Base-by-base conservation (phyloP, 1,284 basidiomycete species). In the Ganoderma lingzhi region DNA sequence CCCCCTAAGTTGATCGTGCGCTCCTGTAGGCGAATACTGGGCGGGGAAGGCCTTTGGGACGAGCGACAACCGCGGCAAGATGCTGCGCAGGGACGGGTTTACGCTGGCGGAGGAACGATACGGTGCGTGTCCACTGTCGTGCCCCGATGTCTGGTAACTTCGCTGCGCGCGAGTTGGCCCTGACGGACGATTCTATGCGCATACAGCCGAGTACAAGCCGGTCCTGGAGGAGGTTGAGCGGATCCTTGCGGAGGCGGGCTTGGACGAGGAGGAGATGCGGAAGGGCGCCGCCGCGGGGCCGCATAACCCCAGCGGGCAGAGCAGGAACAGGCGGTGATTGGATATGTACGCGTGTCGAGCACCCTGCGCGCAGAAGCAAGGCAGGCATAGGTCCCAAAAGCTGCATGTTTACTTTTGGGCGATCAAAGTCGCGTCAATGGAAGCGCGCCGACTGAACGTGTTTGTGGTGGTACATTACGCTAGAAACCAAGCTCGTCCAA, bases 261-360 rank as follows among this genome's bases (percentile, higher is more conserved):
- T 97, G 65, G 95, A 97, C 70, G 93, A 94, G 66, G 92, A 93
- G 9, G 96, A 96, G 71, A 92, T 94, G 83, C 84, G 81, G 69
- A 82, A 81, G 15, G 86, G 86, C 32, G 87, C 87, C 1, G 84
- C 83, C 39, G 82, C 80, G 58, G 84, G 81, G 62, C 79, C 77
- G 53, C 71, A 72, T 8, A 74, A 76, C 66, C 73, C 78, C 30
- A 75, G 78, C n/a, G 83, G 81, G 2, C 83, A 86, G 74, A 90
- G 85, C 77, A 82, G 89, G 5, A 88, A 90, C 76, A 82, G 89
- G 58, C 82, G 88, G 39, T 87, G 74, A 79, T 15, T n/a, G 39
- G 28, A 44, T 44, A 45, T 44, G 60, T 41, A n/a, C 37, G 42
- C 41, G 17, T 62, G 10, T 41, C 39, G 39, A 9, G 2, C 39